Conservation (phyloP, 2,329 filamentous ascomycete species). For the Colletotrichum orbiculare region DNA sequence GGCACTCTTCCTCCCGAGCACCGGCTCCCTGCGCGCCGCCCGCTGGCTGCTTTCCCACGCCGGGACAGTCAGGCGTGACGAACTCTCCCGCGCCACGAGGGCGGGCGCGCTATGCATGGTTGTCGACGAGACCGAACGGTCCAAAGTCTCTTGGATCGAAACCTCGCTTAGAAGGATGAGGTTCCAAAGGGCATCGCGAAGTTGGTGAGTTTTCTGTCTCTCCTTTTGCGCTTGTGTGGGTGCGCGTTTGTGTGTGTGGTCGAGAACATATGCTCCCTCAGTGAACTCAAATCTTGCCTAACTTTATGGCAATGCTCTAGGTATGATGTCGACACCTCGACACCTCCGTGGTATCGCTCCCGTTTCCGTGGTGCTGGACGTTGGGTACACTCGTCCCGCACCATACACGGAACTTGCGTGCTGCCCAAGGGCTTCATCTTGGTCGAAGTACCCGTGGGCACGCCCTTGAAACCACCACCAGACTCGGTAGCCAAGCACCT, state of each 20-base stretch:
- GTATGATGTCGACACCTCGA: slow-evolving; percentile 22
- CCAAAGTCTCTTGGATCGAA: slow-evolving; percentile 31
- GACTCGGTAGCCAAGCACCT: slow-evolving; percentile 17
- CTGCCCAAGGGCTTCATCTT: slow-evolving; percentile 30
- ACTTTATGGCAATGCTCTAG: slow-evolving; percentile 20
- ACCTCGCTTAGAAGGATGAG: slow-evolving; percentile 25
- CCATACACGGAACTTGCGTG: slow-evolving; percentile 31
- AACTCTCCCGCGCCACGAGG: slow-evolving; percentile 32
- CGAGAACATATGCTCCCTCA: no score
- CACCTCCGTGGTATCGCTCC: slow-evolving; percentile 22
- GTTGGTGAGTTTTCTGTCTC: slow-evolving; percentile 11
- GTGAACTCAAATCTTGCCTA: slow-evolving; percentile 4
- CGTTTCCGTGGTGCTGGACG: slow-evolving; percentile 29
- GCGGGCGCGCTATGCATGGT: slow-evolving; percentile 41
- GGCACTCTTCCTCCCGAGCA: slow-evolving; percentile 36
- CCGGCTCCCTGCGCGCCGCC: slow-evolving; percentile 36
- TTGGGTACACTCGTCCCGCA: slow-evolving; percentile 32
- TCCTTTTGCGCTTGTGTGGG: no score
- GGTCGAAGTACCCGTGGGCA: slow-evolving; percentile 34
- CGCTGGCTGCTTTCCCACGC: slow-evolving; percentile 29
- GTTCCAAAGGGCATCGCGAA: slow-evolving; percentile 25
- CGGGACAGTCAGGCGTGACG: slow-evolving; percentile 30
- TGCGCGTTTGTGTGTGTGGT: no score
- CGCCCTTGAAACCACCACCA: slow-evolving; percentile 33
- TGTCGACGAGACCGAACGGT: slow-evolving; percentile 30